These are phyloP conservation scores for Pichia eremophila DNA, from an alignment of 805 yeast genomes.

Conservation along the genomic window DNA sequence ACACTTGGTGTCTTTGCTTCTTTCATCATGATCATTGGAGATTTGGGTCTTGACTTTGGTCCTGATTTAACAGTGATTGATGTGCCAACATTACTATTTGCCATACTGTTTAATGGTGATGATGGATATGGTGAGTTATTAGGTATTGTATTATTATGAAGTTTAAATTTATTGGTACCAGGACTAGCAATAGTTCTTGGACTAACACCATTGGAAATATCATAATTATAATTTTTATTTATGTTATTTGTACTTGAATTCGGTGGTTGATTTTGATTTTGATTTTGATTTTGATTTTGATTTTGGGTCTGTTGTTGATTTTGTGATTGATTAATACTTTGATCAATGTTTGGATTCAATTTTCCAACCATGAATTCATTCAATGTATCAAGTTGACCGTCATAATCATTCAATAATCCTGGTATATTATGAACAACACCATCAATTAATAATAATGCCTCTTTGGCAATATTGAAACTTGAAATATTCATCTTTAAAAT, in stretches of 20 bases:
- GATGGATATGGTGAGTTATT: background rate
- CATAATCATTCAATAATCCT: constrained; percentile 36
- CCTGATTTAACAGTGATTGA: background rate
- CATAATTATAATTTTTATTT: background rate
- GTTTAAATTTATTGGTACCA: background rate
- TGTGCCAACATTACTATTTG: background rate
- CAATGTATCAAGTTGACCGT: background rate
- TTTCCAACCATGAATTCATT: background rate
- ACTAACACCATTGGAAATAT: constrained; percentile 3
- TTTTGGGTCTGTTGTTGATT: background rate
- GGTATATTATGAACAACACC: constrained; percentile 69
- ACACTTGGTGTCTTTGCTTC: background rate
- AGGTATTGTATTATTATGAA: background rate
- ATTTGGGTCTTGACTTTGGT: background rate
- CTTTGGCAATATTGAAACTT: constrained; percentile 70
- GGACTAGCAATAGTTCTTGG: constrained; percentile 1
- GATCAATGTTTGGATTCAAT: background rate
- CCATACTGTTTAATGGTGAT: background rate
- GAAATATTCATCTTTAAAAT: constrained; percentile 63
- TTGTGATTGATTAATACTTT: too few species aligned
- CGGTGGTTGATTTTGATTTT: background rate
- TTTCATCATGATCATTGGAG: constrained; percentile 1
- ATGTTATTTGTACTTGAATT: background rate
- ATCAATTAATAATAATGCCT: constrained; percentile 64
- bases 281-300: too few species aligned